A percentile compares a stretch with the other conserved stretches of the same genome.
phyloP scores from a whole-genome alignment of 2,329 filamentous ascomycete genomes.

The Pseudogymnoascus sp. region DNA sequence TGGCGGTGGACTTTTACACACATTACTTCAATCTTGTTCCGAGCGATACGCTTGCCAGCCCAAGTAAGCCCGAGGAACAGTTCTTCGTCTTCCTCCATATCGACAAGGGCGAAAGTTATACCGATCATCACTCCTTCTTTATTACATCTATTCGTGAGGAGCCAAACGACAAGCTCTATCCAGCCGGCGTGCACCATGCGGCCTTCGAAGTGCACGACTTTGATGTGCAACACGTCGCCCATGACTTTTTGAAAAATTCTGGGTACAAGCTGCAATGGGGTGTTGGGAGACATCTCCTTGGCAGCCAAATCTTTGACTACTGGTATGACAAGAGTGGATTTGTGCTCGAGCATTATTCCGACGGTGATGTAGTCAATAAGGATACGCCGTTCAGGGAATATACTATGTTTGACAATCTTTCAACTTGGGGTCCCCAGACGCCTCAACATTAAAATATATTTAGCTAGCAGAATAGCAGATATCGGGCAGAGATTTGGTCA shows the following conservation, averaged over 20 bases:
- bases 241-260: conserved; percentile 41
- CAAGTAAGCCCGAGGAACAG: not conserved
- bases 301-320: conserved; percentile 45
- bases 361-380: conserved; percentile 44
- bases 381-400: conserved; percentile 40
- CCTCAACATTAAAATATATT: conserved; percentile 22
- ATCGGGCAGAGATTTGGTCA: conserved; percentile 14
- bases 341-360: conserved; percentile 38
- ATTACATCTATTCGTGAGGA: conserved; percentile 24
- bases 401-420: conserved; percentile 33
- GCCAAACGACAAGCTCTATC: conserved; percentile 22
- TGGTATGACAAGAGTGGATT: conserved; percentile 32
- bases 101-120: conserved; percentile 38
- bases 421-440: conserved; percentile 36
- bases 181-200: conserved; percentile 37
- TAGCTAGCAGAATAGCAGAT: conserved; percentile 33
- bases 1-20: conserved; percentile 32
- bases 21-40: conserved; percentile 36
- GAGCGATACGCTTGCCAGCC: conserved; percentile 25
- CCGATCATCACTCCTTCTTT: conserved; percentile 49
- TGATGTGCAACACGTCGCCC: conserved; percentile 44
- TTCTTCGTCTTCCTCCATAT: conserved; percentile 40
- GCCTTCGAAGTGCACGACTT: conserved; percentile 46
- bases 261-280: conserved; percentile 43
- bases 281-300: conserved; percentile 44